Evolutionary conservation across 2,329 filamentous ascomycete species (phyloP), one percentile per base, ranked within the genome.

Genomic region (Aspergillus udagawae): DNA sequence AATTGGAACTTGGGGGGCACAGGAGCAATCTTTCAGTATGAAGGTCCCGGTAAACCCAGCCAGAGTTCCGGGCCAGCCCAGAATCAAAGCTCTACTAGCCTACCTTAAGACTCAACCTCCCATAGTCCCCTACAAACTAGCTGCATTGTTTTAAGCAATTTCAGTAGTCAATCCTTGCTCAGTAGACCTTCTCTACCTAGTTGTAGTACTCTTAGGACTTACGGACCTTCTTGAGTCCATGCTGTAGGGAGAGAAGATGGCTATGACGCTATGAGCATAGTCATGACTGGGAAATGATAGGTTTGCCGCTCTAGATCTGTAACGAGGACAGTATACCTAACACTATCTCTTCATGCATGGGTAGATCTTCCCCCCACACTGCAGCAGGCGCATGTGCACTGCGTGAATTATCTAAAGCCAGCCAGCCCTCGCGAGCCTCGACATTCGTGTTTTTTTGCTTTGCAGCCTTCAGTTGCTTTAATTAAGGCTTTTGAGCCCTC

Each of bases 301-400:
- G 38, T 5, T 7, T 28, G 28, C 28, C 8, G 28, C 28, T 28
- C 38, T n/a, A 8, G n/a, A 27, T 23, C 44, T 25, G 20, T 23
- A 23, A 10, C 23, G 27, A 45, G n/a, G 21, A 45, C 41, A 21
- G 10, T 9, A 44, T 44, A 21, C 8, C 28, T 29, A 12, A 29
- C 10, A 21, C 29, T 32, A 21, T 20, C 42, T 14, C 21, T 45
- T 4, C 44, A 25, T 47, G 44, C 44, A 47, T 47, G 44, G 12
- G 12, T 35, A 17, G 32, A 47, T 47, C 44, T 12, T 47, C 44
- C 12, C 23, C 12, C 42, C 21, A n/a, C 10, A 29, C 28, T 10
- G 12, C 42, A 27, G 50, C 32, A 42, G 27, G 32, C 25, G 32
- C 48, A 51, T 50, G 49, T 55, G 48, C 49, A 49, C 35, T 55